Conservation (phyloP, 2,329 filamentous ascomycete species). For the Nannizzia gypsea region DNA sequence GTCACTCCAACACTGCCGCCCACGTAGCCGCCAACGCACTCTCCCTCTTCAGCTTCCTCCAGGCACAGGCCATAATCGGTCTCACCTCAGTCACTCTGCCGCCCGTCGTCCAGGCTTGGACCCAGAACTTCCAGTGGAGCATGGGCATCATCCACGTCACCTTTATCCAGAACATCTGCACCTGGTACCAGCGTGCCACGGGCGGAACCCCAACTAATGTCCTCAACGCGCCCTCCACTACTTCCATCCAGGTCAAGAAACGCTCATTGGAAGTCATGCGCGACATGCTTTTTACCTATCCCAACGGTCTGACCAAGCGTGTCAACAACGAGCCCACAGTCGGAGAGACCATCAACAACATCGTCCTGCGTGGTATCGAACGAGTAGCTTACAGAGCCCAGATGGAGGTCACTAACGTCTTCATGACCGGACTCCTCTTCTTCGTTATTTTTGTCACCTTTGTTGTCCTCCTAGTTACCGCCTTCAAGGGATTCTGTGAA, state of each 20-base stretch:
- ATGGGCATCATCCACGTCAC: slow-evolving; percentile 84
- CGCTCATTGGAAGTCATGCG: slow-evolving; percentile 37
- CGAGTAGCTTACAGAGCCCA: slow-evolving; percentile 74
- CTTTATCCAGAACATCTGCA: slow-evolving; percentile 82
- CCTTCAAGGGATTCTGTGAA: slow-evolving; percentile 75
- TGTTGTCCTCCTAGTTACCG: slow-evolving; percentile 57
- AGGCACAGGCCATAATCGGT: slow-evolving; percentile 82
- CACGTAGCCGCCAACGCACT: slow-evolving; percentile 89
- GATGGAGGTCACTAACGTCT: slow-evolving; percentile 86
- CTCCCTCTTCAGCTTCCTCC: slow-evolving; percentile 90
- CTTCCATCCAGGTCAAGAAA: slow-evolving; percentile 76
- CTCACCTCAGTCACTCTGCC: slow-evolving; percentile 71
- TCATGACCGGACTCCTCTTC: slow-evolving; percentile 81
- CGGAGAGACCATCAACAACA: slow-evolving; percentile 36
- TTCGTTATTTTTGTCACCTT: slow-evolving; percentile 73
- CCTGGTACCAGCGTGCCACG: slow-evolving; percentile 91
- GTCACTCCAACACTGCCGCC: slow-evolving; percentile 85
- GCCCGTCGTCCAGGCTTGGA: slow-evolving; percentile 84
- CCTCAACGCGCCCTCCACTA: slow-evolving; percentile 59
- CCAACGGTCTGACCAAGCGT: slow-evolving; percentile 41
- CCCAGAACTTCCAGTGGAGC: slow-evolving; percentile 95
- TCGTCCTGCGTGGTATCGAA: slow-evolving; percentile 67
- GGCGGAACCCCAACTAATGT: slow-evolving; percentile 73
- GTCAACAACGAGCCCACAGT: slow-evolving; percentile 39
- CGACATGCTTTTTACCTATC: neutral